Evolutionary conservation across 768 basidiomycete species (phyloP).

Genomic region (Leccinum sublutescens): DNA sequence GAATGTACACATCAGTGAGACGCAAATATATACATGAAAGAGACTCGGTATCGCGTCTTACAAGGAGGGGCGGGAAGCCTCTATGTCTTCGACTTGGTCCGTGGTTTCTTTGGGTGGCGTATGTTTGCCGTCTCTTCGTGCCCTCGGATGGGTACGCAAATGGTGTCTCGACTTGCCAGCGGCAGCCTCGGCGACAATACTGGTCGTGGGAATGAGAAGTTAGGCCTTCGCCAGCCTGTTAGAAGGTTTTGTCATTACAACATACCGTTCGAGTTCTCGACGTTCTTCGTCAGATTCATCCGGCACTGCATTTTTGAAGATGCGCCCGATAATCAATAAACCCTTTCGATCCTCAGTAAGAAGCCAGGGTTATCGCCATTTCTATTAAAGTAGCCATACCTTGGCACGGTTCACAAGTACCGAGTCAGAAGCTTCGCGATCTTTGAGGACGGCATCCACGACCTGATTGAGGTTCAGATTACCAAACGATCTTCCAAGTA

Average conservation of each 20-base stretch:
- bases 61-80: constrained; percentile 8
- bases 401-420: constrained; percentile 82
- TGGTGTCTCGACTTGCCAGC: constrained; percentile 64
- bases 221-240: neutral
- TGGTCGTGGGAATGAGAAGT: constrained; percentile 28
- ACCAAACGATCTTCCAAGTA: constrained; percentile 2
- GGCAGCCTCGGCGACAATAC: constrained; percentile 87
- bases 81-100: constrained; percentile 26
- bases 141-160: constrained; percentile 27
- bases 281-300: constrained; percentile 94
- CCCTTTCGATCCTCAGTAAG: constrained; percentile 46
- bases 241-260: neutral
- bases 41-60: constrained; percentile 13
- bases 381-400: constrained; percentile 39
- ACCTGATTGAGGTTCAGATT: constrained; percentile 41
- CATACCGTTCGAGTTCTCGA: constrained; percentile 88
- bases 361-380: neutral
- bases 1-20: constrained; percentile 15
- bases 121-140: constrained; percentile 37
- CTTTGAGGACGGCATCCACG: constrained; percentile 82
- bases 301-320: constrained; percentile 81
- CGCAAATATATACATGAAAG: constrained; percentile 16
- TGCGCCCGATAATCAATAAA: constrained; percentile 82
- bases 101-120: constrained; percentile 35
- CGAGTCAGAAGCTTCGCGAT: constrained; percentile 67